Conservation (phyloP, 73 alveolate species). For the Stentor coeruleus region DNA sequence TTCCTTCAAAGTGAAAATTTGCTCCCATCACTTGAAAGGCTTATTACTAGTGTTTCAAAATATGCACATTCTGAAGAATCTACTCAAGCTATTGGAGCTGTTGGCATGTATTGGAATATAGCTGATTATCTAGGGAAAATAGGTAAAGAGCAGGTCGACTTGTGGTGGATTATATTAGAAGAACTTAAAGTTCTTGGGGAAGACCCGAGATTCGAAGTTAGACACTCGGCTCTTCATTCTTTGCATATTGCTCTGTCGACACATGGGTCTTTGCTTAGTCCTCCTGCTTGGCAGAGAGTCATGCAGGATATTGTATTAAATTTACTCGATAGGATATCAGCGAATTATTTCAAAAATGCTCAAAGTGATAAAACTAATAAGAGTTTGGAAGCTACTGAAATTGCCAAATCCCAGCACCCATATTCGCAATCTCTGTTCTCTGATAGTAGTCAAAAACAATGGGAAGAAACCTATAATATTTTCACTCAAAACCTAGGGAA, state of each 20-base stretch:
- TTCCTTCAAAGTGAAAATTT: slow-evolving; percentile 31
- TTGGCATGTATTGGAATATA: slow-evolving; percentile 54
- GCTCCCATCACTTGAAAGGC: not conserved
- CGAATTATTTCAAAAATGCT: not conserved
- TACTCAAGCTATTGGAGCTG: slow-evolving; percentile 48
- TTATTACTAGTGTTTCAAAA: slow-evolving; percentile 38
- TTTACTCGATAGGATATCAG: not conserved
- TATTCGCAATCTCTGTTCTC: not conserved
- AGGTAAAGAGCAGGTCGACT: not conserved
- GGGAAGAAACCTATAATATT: slow-evolving; percentile 53
- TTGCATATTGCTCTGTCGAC: slow-evolving; percentile 40
- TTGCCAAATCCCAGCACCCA: no score
- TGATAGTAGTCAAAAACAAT: slow-evolving; percentile 32
- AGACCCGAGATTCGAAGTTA: slow-evolving; percentile 40
- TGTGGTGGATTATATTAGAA: slow-evolving; percentile 27
- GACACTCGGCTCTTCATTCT: slow-evolving; percentile 41
- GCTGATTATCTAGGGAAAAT: slow-evolving; percentile 43
- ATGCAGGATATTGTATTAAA: slow-evolving; percentile 26
- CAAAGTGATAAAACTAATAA: not conserved
- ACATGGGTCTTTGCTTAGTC: slow-evolving; percentile 26
- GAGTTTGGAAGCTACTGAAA: no score
- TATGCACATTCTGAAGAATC: slow-evolving; percentile 46
- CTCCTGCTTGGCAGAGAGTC: slow-evolving; percentile 26
- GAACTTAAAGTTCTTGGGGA: slow-evolving; percentile 35
- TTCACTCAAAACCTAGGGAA: slow-evolving; percentile 31